Evolutionary conservation across 305 asterid genomes (phyloP).

Genomic region (Solanum hybrid): DNA sequence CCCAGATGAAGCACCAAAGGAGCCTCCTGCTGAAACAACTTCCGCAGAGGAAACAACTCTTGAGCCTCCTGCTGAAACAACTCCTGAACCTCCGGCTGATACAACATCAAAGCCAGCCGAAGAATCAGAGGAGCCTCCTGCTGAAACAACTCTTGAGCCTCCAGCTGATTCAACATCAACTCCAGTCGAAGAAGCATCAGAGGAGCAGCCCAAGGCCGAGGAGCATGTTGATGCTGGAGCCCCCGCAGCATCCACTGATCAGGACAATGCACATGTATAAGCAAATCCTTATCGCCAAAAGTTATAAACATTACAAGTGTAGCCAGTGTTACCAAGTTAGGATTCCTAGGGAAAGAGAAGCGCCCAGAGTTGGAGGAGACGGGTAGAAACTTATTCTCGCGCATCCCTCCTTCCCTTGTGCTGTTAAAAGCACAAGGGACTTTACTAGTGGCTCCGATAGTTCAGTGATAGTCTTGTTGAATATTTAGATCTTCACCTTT

Average conservation of each 20-base stretch:
- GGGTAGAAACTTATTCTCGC: background rate
- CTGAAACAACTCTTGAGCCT: background rate
- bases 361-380: background rate
- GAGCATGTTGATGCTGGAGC: conserved; percentile 10
- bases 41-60: background rate
- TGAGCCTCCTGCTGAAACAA: background rate
- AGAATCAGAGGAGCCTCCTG: background rate
- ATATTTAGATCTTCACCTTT: background rate
- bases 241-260: background rate
- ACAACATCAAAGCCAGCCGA: background rate
- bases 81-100: background rate
- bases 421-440: background rate
- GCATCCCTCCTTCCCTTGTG: background rate
- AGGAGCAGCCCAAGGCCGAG: background rate
- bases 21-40: background rate
- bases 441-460: background rate
- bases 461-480: background rate
- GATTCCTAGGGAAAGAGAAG: background rate
- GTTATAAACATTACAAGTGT: background rate
- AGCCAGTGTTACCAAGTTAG: background rate
- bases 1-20: too few species aligned
- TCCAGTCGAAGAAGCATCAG: background rate
- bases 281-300: background rate
- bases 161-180: background rate
- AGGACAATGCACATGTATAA: background rate